Evolutionary conservation across 2,329 filamentous ascomycete species (phyloP).

Genomic region (Talaromyces sp.): DNA sequence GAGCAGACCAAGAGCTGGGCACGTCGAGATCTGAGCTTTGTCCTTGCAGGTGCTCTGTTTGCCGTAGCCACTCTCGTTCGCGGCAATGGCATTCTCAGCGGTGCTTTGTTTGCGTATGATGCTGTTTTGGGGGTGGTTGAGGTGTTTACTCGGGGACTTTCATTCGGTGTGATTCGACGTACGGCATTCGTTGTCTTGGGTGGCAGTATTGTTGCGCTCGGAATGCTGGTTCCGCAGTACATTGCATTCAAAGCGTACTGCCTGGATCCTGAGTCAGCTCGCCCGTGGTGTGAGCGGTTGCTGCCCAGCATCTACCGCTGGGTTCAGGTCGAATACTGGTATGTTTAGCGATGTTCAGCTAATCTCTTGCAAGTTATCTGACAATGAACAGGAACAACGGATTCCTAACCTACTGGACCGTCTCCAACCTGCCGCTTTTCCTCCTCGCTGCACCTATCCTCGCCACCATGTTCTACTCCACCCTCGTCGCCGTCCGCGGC

Average conservation of each 20-base stretch:
- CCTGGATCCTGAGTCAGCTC: constrained; percentile 25
- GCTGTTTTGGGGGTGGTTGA: constrained; percentile 39
- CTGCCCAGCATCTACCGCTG: constrained; percentile 86
- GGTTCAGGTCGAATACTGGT: constrained; percentile 91
- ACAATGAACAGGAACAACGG: constrained; percentile 67
- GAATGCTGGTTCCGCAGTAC: constrained; percentile 67
- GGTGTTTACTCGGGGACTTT: constrained; percentile 34
- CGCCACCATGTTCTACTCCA: constrained; percentile 60
- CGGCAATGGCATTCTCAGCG: constrained; percentile 82
- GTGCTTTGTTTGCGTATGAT: constrained; percentile 67
- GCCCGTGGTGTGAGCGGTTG: constrained; percentile 70
- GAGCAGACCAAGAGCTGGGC: constrained; percentile 21
- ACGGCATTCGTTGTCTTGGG: constrained; percentile 58
- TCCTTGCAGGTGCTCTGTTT: constrained; percentile 64
- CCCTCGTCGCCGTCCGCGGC: constrained; percentile 38
- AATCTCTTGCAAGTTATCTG: not conserved
- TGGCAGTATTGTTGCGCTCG: constrained; percentile 62
- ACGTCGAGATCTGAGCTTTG: constrained; percentile 44
- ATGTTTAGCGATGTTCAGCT: constrained; percentile 29
- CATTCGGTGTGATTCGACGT: constrained; percentile 43
- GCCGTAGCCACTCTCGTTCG: constrained; percentile 69
- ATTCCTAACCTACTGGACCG: constrained; percentile 84
- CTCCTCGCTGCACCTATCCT: constrained; percentile 75
- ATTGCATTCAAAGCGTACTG: constrained; percentile 73
- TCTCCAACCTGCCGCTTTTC: constrained; percentile 82